phyloP scores from a whole-genome alignment of 1,139 yeast species.

The Zygosaccharomyces pseudobailii region DNA sequence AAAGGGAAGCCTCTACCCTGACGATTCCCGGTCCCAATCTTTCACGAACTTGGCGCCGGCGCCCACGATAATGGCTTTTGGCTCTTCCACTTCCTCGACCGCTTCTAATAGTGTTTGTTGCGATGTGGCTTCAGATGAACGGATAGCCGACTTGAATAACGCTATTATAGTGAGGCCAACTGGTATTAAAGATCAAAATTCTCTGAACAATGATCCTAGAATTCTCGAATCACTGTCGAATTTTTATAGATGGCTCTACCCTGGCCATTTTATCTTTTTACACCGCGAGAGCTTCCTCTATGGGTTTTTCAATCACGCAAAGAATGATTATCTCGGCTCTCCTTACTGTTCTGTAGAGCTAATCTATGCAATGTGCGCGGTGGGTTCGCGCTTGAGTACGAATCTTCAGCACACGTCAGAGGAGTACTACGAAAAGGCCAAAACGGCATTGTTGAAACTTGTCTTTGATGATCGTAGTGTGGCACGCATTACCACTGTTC shows the following conservation, averaged over 20 bases:
- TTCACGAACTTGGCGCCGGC: slow-evolving; percentile 5
- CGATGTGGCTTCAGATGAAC: slow-evolving; percentile 12
- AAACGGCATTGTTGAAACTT: slow-evolving; percentile 39
- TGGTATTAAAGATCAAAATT: slow-evolving; percentile 34
- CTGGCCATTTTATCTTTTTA: slow-evolving; percentile 58
- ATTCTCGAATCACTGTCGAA: slow-evolving; percentile 46
- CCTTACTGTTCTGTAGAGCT: slow-evolving; percentile 50
- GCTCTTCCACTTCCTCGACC: slow-evolving; percentile 10
- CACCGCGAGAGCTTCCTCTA: slow-evolving; percentile 61
- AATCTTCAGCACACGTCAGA: slow-evolving; percentile 40
- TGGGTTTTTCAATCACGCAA: slow-evolving; percentile 45
- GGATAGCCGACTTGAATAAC: slow-evolving; percentile 32
- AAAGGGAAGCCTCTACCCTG: slow-evolving; percentile 33
- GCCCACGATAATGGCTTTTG: slow-evolving; percentile 9
- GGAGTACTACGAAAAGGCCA: slow-evolving; percentile 47
- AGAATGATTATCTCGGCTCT: slow-evolving; percentile 32
- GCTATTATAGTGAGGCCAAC: slow-evolving; percentile 36
- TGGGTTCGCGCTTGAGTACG: slow-evolving; percentile 50
- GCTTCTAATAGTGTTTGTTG: slow-evolving; percentile 4
- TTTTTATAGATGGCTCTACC: slow-evolving; percentile 63
- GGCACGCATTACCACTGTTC: slow-evolving; percentile 38
- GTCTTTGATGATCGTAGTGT: slow-evolving; percentile 35
- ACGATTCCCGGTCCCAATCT: slow-evolving; percentile 27
- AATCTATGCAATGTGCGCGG: slow-evolving; percentile 52
- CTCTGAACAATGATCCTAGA: slow-evolving; percentile 28